Evolutionary conservation across 2,329 filamentous ascomycete genomes (phyloP), one percentile per base, ranked within the genome.

Genomic region (Ophiosphaerella korrae): DNA sequence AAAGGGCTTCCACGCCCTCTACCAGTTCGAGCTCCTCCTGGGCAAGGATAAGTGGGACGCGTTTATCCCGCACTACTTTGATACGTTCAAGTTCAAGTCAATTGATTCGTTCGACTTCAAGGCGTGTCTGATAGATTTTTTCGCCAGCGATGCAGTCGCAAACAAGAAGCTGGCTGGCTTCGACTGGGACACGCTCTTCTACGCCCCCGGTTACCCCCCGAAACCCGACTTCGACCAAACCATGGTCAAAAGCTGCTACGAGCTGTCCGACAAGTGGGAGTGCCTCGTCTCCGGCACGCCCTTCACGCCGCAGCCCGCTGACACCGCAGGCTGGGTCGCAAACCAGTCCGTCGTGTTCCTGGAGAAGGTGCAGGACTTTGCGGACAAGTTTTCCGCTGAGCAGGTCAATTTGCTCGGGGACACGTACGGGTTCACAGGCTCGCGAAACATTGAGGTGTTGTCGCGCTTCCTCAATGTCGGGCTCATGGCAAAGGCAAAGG

Each of bases 61-160:
- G 63, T 99, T 97, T 75, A 97, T 97, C 67, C 92, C 92, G 13
- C 87, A 96, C 75, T 97, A 97, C 78, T 97, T 97, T 73, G 86
- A 82, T 26, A 90, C 84, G 34, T 97, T 88, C 84, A 86, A 89
- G 50, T 84, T 84, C 68, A 93, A 92, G 74, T 96, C 91, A 2
- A 82, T 99, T 7, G 92, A 97, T 75, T 95, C 90, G 2, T 96
- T 89, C 64, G 90, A 97, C 67, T 99, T 99, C 83, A 96, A 93
- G 72, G 80, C 88, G 42, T 95, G 90, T 1, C 87, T 97, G 45
- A 72, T 96, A 32, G 84, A 89, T 57, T 97, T 96, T 80, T 97
- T 97, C 74, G 78, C 82, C 52, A 76, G 76, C 2, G 89, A 96
- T 66, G 76, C 82, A 2, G 81, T 83, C 24, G 79, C 82, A 4